A percentile compares a stretch with the other conserved stretches of the same genome.
phyloP scores from a whole-genome alignment of 1,284 basidiomycete genomes.

The Ustilago bromivora region DNA sequence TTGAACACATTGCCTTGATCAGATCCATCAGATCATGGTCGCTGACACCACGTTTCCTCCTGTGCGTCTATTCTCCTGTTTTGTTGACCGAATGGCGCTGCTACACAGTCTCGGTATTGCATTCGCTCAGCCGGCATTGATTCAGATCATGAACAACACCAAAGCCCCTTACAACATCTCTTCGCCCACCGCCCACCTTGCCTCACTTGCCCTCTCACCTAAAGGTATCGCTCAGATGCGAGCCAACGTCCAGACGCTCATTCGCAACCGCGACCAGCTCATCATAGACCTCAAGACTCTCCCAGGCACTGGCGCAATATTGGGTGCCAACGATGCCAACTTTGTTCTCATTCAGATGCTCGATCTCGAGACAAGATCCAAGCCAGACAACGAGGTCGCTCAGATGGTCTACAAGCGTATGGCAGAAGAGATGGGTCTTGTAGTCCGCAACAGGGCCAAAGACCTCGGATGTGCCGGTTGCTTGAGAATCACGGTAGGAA shows the following conservation, averaged over 20 bases:
- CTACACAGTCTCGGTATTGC: constrained; percentile 82
- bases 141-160: constrained; percentile 92
- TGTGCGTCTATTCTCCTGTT: too few relatives aligned
- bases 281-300: constrained; percentile 73
- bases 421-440: constrained; percentile 85
- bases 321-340: constrained; percentile 91
- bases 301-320: constrained; percentile 75
- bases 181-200: constrained; percentile 86
- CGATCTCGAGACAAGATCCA: constrained; percentile 69
- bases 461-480: constrained; percentile 90
- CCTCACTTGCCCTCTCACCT: constrained; percentile 80
- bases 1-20: background rate
- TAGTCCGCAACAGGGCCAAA: constrained; percentile 87
- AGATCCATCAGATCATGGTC: background rate
- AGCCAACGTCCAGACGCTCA: constrained; percentile 76
- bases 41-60: background rate
- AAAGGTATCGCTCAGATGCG: constrained; percentile 78
- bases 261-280: constrained; percentile 75
- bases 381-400: constrained; percentile 80
- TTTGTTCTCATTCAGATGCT: constrained; percentile 88
- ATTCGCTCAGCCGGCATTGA: constrained; percentile 86
- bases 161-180: constrained; percentile 99
- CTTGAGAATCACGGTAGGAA: constrained; percentile 90
- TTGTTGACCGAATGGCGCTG: too few relatives aligned
- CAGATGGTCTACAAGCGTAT: constrained; percentile 82